A percentile compares a stretch with the other conserved stretches of the same genome.
phyloP scores from a whole-genome alignment of 345 rosid genomes.

The Leavenworthia alabamica region DNA sequence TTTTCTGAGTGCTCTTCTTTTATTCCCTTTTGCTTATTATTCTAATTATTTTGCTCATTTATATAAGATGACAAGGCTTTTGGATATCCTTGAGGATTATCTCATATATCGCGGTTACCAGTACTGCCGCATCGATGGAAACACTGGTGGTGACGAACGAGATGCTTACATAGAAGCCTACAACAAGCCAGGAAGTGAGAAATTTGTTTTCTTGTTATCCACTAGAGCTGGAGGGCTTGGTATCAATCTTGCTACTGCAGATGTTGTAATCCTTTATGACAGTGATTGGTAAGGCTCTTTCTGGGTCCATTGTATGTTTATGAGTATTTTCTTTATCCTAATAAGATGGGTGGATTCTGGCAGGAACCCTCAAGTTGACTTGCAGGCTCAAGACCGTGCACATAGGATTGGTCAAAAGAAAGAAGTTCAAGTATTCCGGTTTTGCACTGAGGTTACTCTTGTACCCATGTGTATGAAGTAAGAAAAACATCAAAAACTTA shows the following conservation, averaged over 20 bases:
- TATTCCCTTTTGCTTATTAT: constrained; percentile 1
- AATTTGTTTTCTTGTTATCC: constrained; percentile 87
- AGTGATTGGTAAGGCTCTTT: constrained; percentile 76
- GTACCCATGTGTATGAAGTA: background rate
- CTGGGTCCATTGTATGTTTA: background rate
- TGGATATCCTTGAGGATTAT: constrained; percentile 94
- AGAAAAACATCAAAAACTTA: background rate
- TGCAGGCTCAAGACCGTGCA: constrained; percentile 99
- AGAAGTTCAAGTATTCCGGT: constrained; percentile 96
- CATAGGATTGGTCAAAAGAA: constrained; percentile 98
- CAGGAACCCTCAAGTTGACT: constrained; percentile 99
- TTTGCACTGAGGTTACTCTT: constrained; percentile 73
- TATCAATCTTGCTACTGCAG: constrained; percentile 98
- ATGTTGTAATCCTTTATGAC: constrained; percentile 96
- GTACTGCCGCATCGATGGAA: constrained; percentile 96
- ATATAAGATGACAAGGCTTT: constrained; percentile 83
- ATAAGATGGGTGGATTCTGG: constrained; percentile 16
- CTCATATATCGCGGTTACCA: constrained; percentile 72
- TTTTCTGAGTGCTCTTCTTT: background rate
- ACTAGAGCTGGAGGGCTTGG: constrained; percentile 99
- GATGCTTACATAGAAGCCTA: constrained; percentile 93
- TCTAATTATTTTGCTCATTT: background rate
- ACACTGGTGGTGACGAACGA: constrained; percentile 95
- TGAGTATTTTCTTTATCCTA: background rate
- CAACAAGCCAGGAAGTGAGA: constrained; percentile 96